phyloP scores from a whole-genome alignment of 1,284 basidiomycete genomes.

The Pulchroboletus neoregius region DNA sequence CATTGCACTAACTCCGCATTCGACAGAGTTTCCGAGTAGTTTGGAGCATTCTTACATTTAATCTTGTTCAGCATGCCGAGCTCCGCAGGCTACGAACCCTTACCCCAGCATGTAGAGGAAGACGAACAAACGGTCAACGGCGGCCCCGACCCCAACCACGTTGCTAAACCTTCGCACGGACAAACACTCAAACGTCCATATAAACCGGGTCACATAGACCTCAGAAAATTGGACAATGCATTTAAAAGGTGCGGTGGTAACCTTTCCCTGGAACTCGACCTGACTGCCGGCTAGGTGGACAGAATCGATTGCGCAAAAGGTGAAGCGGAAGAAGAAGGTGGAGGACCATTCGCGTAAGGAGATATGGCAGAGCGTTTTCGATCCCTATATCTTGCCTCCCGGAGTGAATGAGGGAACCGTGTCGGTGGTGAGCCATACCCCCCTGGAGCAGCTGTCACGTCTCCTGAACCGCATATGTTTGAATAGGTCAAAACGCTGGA shows the following conservation, averaged over 20 bases:
- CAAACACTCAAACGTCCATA: slow-evolving; percentile 45
- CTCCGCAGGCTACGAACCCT: slow-evolving; percentile 60
- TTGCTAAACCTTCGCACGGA: slow-evolving; percentile 32
- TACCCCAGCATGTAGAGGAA: slow-evolving; percentile 57
- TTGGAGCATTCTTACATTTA: slow-evolving; percentile 4
- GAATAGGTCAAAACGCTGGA: slow-evolving; percentile 69
- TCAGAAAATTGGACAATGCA: slow-evolving; percentile 72
- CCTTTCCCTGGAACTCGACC: background rate
- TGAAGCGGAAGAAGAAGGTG: slow-evolving; percentile 77
- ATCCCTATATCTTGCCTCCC: slow-evolving; percentile 39
- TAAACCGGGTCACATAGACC: slow-evolving; percentile 65
- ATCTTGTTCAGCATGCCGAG: slow-evolving; percentile 41
- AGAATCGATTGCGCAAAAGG: slow-evolving; percentile 77
- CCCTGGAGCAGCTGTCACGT: background rate
- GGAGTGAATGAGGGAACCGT: slow-evolving; percentile 26
- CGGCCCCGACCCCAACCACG: slow-evolving; percentile 34
- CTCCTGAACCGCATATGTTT: background rate
- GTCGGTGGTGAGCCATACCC: slow-evolving; percentile 20
- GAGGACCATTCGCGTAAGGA: slow-evolving; percentile 60
- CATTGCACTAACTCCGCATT: slow-evolving; percentile 13
- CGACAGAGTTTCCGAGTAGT: slow-evolving; percentile 1
- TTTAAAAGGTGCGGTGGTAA: slow-evolving; percentile 62
- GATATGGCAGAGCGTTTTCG: slow-evolving; percentile 78
- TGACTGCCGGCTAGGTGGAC: slow-evolving; percentile 58
- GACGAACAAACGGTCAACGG: slow-evolving; percentile 49